A percentile compares a stretch with the other conserved stretches of the same genome.
These are phyloP conservation scores for Trichosanthes cucumerina DNA, from an alignment of 306 rosid genomes.

Conservation along the genomic window DNA sequence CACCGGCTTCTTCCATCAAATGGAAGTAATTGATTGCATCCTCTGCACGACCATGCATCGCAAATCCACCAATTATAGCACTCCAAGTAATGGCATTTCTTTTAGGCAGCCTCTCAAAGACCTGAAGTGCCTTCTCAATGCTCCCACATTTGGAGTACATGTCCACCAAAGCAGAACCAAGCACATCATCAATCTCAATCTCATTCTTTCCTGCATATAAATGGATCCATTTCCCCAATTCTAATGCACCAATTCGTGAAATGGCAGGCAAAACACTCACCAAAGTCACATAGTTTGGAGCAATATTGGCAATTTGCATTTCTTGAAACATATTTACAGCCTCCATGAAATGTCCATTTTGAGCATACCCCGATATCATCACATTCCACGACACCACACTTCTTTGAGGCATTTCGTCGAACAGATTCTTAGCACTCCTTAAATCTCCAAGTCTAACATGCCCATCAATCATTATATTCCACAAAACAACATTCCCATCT, in stretches of 20 bases:
- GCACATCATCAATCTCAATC: conserved; percentile 41
- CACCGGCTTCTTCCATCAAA: conserved; percentile 40
- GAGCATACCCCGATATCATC: conserved; percentile 65
- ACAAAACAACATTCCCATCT: conserved; percentile 57
- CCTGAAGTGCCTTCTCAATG: conserved; percentile 67
- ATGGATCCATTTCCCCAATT: conserved; percentile 71
- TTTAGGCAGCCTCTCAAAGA: conserved; percentile 49
- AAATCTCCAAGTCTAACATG: conserved; percentile 44
- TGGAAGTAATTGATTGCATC: conserved; percentile 35
- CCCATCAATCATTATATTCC: conserved; percentile 61
- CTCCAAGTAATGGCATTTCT: conserved; percentile 58
- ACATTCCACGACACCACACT: conserved; percentile 75
- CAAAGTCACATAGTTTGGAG: conserved; percentile 59
- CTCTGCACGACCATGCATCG: conserved; percentile 55
- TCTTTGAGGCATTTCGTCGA: conserved; percentile 48
- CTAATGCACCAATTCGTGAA: conserved; percentile 57
- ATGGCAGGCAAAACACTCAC: conserved; percentile 62
- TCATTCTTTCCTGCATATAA: conserved; percentile 45
- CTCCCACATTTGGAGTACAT: conserved; percentile 70
- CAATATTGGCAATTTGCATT: conserved; percentile 41
- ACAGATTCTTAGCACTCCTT: conserved; percentile 34
- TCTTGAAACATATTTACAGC: conserved; percentile 43
- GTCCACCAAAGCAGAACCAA: conserved; percentile 70
- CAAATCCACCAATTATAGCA: conserved; percentile 51
- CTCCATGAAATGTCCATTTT: conserved; percentile 46